These are phyloP conservation scores for Helicocarpus griseus DNA, from an alignment of 2,329 filamentous ascomycete genomes.

Conservation along the genomic window DNA sequence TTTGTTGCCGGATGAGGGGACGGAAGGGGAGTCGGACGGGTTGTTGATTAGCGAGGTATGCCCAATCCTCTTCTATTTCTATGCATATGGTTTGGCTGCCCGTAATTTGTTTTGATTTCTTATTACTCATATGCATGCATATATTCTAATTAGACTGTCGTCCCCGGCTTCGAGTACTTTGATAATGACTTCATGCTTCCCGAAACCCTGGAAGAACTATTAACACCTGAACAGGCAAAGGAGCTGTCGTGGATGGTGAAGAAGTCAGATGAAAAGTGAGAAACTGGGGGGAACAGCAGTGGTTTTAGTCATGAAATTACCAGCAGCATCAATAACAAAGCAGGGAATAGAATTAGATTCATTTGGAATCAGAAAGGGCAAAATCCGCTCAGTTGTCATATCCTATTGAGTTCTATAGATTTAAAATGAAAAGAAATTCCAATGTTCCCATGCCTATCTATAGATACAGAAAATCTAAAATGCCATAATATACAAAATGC, in stretches of 20 bases:
- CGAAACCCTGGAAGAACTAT: conserved; percentile 42
- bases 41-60: conserved; percentile 54
- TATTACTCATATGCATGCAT: conserved; percentile 6
- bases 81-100: no score
- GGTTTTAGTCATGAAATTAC: not conserved
- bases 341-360: no score
- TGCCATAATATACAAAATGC: not conserved
- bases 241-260: conserved; percentile 35
- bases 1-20: conserved; percentile 41
- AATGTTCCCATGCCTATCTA: conserved; percentile 4
- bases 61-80: conserved; percentile 5
- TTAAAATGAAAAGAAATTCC: not conserved
- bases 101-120: not conserved
- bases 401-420: not conserved
- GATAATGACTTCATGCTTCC: conserved; percentile 57
- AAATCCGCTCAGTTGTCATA: no score
- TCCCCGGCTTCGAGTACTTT: conserved; percentile 57
- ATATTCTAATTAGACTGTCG: conserved; percentile 42
- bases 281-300: not conserved
- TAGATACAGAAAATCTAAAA: conserved; percentile 1
- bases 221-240: conserved; percentile 41
- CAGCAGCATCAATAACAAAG: no score
- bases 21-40: conserved; percentile 33
- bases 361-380: no score
- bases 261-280: conserved; percentile 13